Evolutionary conservation across 345 rosid genomes (phyloP).

Genomic region (Hibiscus mutabilis): DNA sequence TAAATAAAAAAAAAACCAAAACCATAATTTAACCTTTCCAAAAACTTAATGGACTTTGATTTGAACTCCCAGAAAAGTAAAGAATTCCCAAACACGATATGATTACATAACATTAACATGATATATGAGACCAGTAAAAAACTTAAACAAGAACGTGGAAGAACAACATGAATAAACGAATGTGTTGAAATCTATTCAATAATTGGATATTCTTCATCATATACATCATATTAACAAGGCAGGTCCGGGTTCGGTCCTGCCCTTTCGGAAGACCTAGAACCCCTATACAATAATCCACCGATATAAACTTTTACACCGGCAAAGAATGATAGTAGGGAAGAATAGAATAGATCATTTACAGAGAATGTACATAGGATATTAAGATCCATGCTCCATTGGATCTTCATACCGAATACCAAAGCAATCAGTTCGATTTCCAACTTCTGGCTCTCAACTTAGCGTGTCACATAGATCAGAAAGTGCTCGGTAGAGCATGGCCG

Average conservation of each 20-base stretch:
- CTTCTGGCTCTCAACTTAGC: conserved; percentile 28
- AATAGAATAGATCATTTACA: background rate
- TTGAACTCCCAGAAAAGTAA: no score
- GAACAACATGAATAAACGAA: background rate
- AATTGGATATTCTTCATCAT: background rate
- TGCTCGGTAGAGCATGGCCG: conserved; percentile 67
- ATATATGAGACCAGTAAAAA: no score
- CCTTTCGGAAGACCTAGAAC: background rate
- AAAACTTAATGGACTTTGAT: no score
- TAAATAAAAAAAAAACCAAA: no score
- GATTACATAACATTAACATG: background rate
- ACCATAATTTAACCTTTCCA: no score
- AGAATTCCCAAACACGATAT: background rate
- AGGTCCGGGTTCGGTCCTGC: background rate
- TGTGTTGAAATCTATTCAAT: background rate
- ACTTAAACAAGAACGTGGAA: no score
- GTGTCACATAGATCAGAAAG: conserved; percentile 67
- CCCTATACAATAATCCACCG: background rate
- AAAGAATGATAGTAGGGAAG: background rate
- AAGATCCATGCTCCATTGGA: background rate
- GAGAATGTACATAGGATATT: background rate
- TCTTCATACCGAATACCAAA: background rate
- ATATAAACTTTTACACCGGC: background rate
- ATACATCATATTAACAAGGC: background rate
- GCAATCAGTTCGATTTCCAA: background rate